A percentile compares a stretch with the other conserved stretches of the same genome.
Conservation (phyloP, 345 rosid species). For the Luvunga scandens region DNA sequence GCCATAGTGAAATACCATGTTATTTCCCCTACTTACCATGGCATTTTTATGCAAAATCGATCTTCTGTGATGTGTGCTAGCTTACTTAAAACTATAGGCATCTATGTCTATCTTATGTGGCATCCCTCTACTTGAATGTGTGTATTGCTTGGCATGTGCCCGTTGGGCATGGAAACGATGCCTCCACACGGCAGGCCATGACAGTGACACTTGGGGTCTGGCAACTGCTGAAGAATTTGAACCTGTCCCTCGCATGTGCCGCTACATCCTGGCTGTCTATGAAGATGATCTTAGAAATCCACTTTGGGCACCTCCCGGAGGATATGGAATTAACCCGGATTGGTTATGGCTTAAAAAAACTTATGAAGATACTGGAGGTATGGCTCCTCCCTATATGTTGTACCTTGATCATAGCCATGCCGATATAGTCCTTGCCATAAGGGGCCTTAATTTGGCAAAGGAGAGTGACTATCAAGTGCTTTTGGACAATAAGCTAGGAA, state of each 20-base stretch:
- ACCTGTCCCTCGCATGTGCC: slow-evolving; percentile 84
- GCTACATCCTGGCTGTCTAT: slow-evolving; percentile 84
- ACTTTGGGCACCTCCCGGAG: slow-evolving; percentile 87
- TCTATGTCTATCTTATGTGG: slow-evolving; percentile 85
- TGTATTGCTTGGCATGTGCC: slow-evolving; percentile 91
- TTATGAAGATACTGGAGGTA: slow-evolving; percentile 75
- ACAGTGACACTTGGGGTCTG: slow-evolving; percentile 88
- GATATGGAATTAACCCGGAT: slow-evolving; percentile 82
- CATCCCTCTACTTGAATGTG: slow-evolving; percentile 83
- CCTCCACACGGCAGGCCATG: slow-evolving; percentile 86
- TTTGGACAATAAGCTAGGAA: slow-evolving; percentile 83
- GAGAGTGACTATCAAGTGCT: slow-evolving; percentile 87
- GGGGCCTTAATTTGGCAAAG: slow-evolving; percentile 85
- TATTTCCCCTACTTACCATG: background rate
- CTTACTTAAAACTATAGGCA: background rate
- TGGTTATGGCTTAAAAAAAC: slow-evolving; percentile 57
- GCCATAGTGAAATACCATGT: background rate
- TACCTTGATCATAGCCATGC: slow-evolving; percentile 75
- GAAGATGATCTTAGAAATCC: slow-evolving; percentile 83
- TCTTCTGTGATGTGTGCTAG: slow-evolving; percentile 6
- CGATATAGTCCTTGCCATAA: slow-evolving; percentile 73
- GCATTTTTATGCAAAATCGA: background rate
- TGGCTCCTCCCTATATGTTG: slow-evolving; percentile 72
- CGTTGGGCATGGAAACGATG: slow-evolving; percentile 98
- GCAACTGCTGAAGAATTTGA: slow-evolving; percentile 85